Conservation (phyloP, 1,284 basidiomycete species). For the Tylopilus orsonianus region DNA sequence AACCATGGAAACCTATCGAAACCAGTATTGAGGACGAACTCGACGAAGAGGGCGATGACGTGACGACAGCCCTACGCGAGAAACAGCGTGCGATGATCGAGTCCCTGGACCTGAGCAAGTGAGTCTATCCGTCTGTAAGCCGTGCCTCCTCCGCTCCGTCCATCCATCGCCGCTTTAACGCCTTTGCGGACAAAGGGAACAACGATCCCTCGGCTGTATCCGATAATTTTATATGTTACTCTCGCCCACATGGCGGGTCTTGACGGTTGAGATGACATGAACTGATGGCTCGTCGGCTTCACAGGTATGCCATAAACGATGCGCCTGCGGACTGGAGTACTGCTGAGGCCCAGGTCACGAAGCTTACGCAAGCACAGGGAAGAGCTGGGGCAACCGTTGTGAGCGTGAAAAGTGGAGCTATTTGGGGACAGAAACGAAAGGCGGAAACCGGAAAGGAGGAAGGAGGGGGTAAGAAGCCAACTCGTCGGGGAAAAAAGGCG, state of each 20-base stretch:
- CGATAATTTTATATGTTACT: background rate
- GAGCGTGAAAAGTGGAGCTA: constrained; percentile 59
- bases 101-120: constrained; percentile 83
- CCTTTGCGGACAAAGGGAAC: background rate
- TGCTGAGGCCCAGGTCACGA: constrained; percentile 71
- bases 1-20: constrained; percentile 52
- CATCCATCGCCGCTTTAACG: constrained; percentile 14
- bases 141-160: background rate
- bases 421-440: constrained; percentile 63
- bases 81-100: constrained; percentile 85
- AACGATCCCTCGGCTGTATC: background rate
- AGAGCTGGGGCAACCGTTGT: constrained; percentile 66
- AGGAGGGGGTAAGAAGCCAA: constrained; percentile 49
- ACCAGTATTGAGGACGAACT: constrained; percentile 63
- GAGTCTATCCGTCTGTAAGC: constrained; percentile 38
- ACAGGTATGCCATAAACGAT: constrained; percentile 79
- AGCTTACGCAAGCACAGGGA: constrained; percentile 42
- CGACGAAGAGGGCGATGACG: constrained; percentile 66
- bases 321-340: constrained; percentile 67
- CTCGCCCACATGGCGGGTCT: background rate
- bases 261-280: background rate
- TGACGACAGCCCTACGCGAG: constrained; percentile 51
- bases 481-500: constrained; percentile 57
- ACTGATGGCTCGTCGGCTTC: background rate
- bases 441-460: constrained; percentile 38